Base-by-base conservation (phyloP, 441 rosid genomes). In the Populus hybrid region DNA sequence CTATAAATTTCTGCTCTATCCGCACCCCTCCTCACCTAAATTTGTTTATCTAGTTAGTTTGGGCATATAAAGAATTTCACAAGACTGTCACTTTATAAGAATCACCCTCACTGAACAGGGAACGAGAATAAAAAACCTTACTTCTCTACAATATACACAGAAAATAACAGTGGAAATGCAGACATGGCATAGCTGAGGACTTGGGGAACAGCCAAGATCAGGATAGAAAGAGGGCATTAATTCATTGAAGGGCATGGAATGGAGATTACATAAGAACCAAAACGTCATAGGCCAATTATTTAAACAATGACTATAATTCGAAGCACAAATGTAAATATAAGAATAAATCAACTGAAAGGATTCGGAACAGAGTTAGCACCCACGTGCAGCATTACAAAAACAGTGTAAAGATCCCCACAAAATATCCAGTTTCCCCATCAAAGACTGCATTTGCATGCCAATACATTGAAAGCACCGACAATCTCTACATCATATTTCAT, bases 1-100 rank as follows among this genome's bases (percentile, higher is more conserved):
- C 95, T 91, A 79, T 88, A 83, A 70, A 91, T 87, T 76, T 89
- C 95, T 9, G 95, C 95, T 85, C 95, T 87, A 79, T 91, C 95
- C 24, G 93, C 92, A 75, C 95, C 95, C 82, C 95, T 88, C 79
- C 95, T 86, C 28, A 91, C 87, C 95, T 91, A 71, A 78, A 82
- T 72, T 36, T 8, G 11, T 46, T 57, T 21, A 69, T 65, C 23
- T 24, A 69, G 21, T 75, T 40, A 76, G n/a, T 30, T 34, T 64
- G 40, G 40, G 76, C 16, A 8, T 36, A 28, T 71, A 30, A 35
- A 34, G 14, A 46, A 42, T 28, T 72, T 23, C 67, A 30, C 18
- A 14, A 16, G 24, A 57, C 10, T 76, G 53, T 23, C 12, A 40
- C 42, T 24, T n/a, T 7, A 67, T 28, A 42, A 50, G 18, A 42